These are phyloP conservation scores for Leucocoprinus birnbaumii DNA, from an alignment of 768 basidiomycete species.

Conservation along the genomic window DNA sequence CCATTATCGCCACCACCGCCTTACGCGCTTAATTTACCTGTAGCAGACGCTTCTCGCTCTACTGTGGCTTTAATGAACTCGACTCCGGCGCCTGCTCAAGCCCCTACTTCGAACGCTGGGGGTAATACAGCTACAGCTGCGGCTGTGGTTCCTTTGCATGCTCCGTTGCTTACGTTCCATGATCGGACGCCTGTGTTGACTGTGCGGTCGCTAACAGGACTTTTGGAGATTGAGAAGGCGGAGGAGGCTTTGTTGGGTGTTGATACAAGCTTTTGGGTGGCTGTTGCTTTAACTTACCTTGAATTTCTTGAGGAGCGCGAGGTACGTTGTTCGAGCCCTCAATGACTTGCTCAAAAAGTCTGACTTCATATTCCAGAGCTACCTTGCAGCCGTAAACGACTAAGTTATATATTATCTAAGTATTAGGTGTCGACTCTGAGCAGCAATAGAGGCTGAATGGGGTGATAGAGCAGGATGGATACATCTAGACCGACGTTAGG, in stretches of 20 bases:
- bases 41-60: constrained; percentile 13
- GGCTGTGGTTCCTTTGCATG: constrained; percentile 23
- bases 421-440: not conserved
- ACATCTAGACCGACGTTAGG: not conserved
- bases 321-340: constrained; percentile 31
- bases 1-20: constrained; percentile 33
- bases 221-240: constrained; percentile 58
- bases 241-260: constrained; percentile 62
- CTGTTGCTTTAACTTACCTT: constrained; percentile 69
- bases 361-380: constrained; percentile 37
- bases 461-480: not conserved
- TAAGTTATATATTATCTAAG: constrained; percentile 16
- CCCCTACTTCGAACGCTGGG: too few species aligned
- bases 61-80: constrained; percentile 14
- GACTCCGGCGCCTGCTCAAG: constrained; percentile 17
- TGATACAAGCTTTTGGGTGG: constrained; percentile 76
- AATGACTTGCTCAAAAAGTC: not conserved
- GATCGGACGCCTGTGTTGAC: constrained; percentile 70
- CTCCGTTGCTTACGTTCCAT: constrained; percentile 56
- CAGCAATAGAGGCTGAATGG: not conserved
- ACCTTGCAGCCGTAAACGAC: constrained; percentile 51
- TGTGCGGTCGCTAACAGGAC: constrained; percentile 53
- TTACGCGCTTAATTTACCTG: constrained; percentile 24
- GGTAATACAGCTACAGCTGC: not conserved
- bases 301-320: constrained; percentile 79